These are phyloP conservation scores for Furcasterigmium furcatum DNA, from an alignment of 2,329 filamentous ascomycete genomes.

Conservation along the genomic window DNA sequence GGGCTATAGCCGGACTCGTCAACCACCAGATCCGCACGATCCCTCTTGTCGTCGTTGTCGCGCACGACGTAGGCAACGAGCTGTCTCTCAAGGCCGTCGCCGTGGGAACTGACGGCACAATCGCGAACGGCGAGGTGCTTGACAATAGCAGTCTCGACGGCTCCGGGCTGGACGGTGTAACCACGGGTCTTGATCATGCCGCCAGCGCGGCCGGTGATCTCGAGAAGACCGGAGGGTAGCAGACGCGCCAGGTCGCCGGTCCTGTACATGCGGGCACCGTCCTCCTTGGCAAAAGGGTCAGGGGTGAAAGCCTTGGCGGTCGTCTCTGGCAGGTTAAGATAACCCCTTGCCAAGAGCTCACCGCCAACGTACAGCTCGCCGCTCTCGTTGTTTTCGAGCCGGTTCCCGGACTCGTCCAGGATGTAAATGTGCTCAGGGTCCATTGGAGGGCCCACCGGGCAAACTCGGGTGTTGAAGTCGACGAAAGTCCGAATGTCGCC, in stretches of 20 bases:
- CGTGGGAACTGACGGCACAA: slow-evolving; percentile 70
- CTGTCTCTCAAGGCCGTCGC: slow-evolving; percentile 72
- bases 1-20: slow-evolving; percentile 71
- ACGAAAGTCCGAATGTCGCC: slow-evolving; percentile 71
- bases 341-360: slow-evolving; percentile 69
- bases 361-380: slow-evolving; percentile 78
- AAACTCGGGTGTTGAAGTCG: slow-evolving; percentile 60
- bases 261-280: slow-evolving; percentile 68
- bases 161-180: slow-evolving; percentile 74
- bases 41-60: slow-evolving; percentile 55
- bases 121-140: slow-evolving; percentile 67
- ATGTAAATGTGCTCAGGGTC: slow-evolving; percentile 69
- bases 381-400: slow-evolving; percentile 56
- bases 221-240: slow-evolving; percentile 64
- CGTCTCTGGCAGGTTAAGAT: slow-evolving; percentile 75
- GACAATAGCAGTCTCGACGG: slow-evolving; percentile 71
- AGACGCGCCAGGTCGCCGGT: slow-evolving; percentile 70
- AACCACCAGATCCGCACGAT: slow-evolving; percentile 61
- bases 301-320: slow-evolving; percentile 69
- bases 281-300: slow-evolving; percentile 58
- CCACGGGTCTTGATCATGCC: slow-evolving; percentile 80
- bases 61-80: slow-evolving; percentile 74
- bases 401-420: slow-evolving; percentile 64
- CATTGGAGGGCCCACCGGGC: slow-evolving; percentile 70
- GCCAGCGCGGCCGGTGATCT: slow-evolving; percentile 73